These are phyloP conservation scores for Alloascoidea hylecoeti DNA, from an alignment of 805 yeast genomes.

Conservation along the genomic window DNA sequence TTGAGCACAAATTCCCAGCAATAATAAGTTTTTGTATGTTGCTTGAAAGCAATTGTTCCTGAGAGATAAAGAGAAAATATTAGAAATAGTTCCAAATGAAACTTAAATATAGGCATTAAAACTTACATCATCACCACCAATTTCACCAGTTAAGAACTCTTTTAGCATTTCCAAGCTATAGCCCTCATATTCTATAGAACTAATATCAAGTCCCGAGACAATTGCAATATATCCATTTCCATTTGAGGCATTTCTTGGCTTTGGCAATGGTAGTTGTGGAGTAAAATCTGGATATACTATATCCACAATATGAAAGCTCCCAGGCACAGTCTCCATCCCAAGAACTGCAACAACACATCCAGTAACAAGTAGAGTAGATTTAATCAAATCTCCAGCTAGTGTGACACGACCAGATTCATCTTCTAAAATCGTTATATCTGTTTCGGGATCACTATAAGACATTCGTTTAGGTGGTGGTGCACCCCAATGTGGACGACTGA, in stretches of 20 bases:
- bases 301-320: conserved; percentile 75
- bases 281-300: conserved; percentile 55
- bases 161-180: conserved; percentile 40
- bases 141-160: conserved; percentile 60
- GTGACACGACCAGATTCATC: conserved; percentile 87
- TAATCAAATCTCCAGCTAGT: conserved; percentile 47
- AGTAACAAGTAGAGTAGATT: conserved; percentile 48
- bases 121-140: conserved; percentile 23
- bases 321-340: conserved; percentile 77
- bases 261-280: conserved; percentile 26
- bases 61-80: conserved; percentile 12
- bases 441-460: conserved; percentile 38
- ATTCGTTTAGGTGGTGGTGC: conserved; percentile 20
- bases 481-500: conserved; percentile 28
- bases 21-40: conserved; percentile 38
- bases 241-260: conserved; percentile 7
- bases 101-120: background rate
- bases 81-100: too few relatives aligned
- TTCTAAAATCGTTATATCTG: conserved; percentile 60
- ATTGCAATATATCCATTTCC: conserved; percentile 37
- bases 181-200: conserved; percentile 27
- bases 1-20: conserved; percentile 48
- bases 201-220: conserved; percentile 61
- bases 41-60: background rate
- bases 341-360: conserved; percentile 80